phyloP scores from a whole-genome alignment of 768 basidiomycete genomes.

The Tremella fuciformis region DNA sequence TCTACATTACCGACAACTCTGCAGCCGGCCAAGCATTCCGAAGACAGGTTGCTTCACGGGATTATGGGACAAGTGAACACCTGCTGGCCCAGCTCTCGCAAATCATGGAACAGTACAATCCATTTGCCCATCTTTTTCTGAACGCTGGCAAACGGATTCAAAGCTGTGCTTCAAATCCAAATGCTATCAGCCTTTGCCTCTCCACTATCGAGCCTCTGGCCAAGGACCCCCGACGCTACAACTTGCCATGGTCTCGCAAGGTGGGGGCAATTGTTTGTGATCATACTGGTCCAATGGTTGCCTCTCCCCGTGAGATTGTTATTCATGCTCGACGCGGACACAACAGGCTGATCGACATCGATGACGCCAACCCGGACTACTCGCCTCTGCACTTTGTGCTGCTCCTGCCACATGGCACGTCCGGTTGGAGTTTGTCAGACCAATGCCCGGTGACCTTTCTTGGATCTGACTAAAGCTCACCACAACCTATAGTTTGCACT shows the following conservation, averaged over 20 bases:
- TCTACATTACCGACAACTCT: conserved; percentile 16
- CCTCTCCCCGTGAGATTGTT: conserved; percentile 19
- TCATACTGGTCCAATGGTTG: conserved; percentile 35
- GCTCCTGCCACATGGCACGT: conserved; percentile 54
- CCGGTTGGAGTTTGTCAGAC: conserved; percentile 53
- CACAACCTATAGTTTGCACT: too few species aligned
- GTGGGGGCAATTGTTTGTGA: conserved; percentile 55
- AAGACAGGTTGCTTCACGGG: background rate
- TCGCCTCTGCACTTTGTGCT: conserved; percentile 55
- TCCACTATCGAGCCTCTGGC: conserved; percentile 4
- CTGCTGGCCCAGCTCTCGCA: background rate
- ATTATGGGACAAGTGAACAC: background rate
- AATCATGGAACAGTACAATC: too few species aligned
- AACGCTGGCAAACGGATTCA: background rate
- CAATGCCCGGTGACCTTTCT: too few species aligned
- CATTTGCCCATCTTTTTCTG: background rate
- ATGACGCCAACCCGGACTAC: conserved; percentile 53
- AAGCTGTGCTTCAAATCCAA: background rate
- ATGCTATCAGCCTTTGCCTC: conserved; percentile 2
- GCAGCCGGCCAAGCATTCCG: conserved; percentile 1
- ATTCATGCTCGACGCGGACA: background rate
- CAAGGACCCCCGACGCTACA: conserved; percentile 54
- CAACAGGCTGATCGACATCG: too few species aligned
- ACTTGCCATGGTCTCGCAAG: conserved; percentile 56
- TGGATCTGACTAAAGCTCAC: too few species aligned